Evolutionary conservation across 768 basidiomycete genomes (phyloP).

Genomic region (Royoungia palumana): DNA sequence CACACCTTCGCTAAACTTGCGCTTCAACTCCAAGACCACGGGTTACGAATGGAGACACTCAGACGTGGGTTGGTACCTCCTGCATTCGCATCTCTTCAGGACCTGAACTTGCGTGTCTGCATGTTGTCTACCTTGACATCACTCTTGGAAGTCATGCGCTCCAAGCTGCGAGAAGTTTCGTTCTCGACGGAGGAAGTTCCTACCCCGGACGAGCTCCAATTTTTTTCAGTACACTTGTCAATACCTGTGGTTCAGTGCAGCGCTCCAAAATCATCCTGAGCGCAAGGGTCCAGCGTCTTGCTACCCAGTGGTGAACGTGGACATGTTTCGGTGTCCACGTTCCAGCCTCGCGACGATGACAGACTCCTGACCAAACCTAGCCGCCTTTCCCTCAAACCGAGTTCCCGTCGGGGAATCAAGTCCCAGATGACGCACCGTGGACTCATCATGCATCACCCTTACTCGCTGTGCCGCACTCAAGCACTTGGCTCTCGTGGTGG

Average conservation of each 20-base stretch:
- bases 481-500: constrained; percentile 18
- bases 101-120: constrained; percentile 6
- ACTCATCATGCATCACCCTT: constrained; percentile 19
- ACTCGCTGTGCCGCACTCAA: constrained; percentile 4
- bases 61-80: constrained; percentile 10
- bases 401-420: constrained; percentile 14
- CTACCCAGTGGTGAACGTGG: neutral
- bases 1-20: constrained; percentile 15
- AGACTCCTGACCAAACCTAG: constrained; percentile 21
- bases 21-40: constrained; percentile 10
- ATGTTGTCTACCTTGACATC: constrained; percentile 18
- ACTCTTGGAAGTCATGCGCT: constrained; percentile 16
- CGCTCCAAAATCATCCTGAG: constrained; percentile 10
- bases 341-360: constrained; percentile 19
- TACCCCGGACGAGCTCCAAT: constrained; percentile 15
- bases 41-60: constrained; percentile 17
- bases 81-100: constrained; percentile 12
- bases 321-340: constrained; percentile 13
- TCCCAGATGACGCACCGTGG: constrained; percentile 21
- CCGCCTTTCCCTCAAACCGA: constrained; percentile 14
- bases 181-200: constrained; percentile 12
- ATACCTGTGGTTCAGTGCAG: constrained; percentile 7
- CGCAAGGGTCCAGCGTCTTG: neutral
- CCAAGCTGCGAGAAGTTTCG: constrained; percentile 12
- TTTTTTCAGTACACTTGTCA: constrained; percentile 18